A percentile compares a stretch with the other conserved stretches of the same genome.
phyloP scores from a whole-genome alignment of 495 filamentous ascomycete genomes.

The Lepidopterella palustris region DNA sequence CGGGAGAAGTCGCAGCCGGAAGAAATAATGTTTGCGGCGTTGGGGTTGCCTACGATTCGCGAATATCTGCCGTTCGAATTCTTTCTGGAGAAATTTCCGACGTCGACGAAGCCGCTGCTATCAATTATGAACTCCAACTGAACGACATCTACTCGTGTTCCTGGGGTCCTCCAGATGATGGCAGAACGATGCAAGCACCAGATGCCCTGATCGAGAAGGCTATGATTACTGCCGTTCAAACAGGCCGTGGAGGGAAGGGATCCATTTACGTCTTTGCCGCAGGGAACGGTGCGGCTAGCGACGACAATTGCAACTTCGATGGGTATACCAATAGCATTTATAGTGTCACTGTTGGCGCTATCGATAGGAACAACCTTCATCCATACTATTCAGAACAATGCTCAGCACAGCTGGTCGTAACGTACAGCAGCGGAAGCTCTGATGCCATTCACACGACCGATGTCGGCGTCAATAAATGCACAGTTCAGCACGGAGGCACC shows the following conservation, averaged over 20 bases:
- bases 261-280: conserved; percentile 96
- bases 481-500: conserved; percentile 78
- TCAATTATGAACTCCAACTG: conserved; percentile 84
- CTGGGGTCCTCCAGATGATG: conserved; percentile 94
- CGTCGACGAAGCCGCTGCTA: conserved; percentile 80
- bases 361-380: conserved; percentile 77
- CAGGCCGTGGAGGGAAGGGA: conserved; percentile 75
- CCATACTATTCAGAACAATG: conserved; percentile 94
- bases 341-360: conserved; percentile 91
- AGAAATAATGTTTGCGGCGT: conserved; percentile 92
- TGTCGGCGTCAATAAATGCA: conserved; percentile 77
- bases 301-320: conserved; percentile 98
- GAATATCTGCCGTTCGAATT: conserved; percentile 84
- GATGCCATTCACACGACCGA: conserved; percentile 96
- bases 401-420: conserved; percentile 89
- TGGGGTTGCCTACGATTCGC: conserved; percentile 88
- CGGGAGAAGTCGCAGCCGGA: conserved; percentile 86
- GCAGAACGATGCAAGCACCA: conserved; percentile 86
- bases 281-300: conserved; percentile 80
- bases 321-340: conserved; percentile 99
- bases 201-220: conserved; percentile 81
- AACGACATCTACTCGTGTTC: conserved; percentile 99
- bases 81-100: conserved; percentile 85
- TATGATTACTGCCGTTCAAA: conserved; percentile 86
- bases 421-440: conserved; percentile 84